phyloP scores from a whole-genome alignment of 2,329 filamentous ascomycete genomes.

The Trichoderma koningii region DNA sequence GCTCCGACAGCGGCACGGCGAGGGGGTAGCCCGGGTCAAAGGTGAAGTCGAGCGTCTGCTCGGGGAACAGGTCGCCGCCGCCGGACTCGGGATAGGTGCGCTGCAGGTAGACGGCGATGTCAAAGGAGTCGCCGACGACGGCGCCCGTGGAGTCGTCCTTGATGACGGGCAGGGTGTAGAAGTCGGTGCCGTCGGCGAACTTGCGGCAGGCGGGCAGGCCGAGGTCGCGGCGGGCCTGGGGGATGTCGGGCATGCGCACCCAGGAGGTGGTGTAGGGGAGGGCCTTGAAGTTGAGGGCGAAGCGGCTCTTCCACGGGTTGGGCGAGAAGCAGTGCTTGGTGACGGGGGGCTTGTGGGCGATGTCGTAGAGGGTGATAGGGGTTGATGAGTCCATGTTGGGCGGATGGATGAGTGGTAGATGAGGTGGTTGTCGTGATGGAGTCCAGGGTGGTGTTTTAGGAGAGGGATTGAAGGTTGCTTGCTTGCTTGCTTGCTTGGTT shows the following conservation, averaged over 20 bases:
- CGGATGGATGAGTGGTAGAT: too few species aligned
- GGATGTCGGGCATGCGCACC: slow-evolving; percentile 56
- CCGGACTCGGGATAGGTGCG: slow-evolving; percentile 50
- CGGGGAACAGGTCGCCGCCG: slow-evolving; percentile 51
- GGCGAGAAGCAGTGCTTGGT: slow-evolving; percentile 33
- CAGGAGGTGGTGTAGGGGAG: slow-evolving; percentile 46
- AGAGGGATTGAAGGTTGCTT: too few species aligned
- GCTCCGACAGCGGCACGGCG: slow-evolving; percentile 44
- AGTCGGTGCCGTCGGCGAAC: slow-evolving; percentile 58
- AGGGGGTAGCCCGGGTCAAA: slow-evolving; percentile 33
- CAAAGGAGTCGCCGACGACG: slow-evolving; percentile 63
- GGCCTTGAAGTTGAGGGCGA: slow-evolving; percentile 48
- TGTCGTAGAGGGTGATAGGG: slow-evolving; percentile 47
- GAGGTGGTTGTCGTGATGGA: too few species aligned
- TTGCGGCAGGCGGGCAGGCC: slow-evolving; percentile 53
- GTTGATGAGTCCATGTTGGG: too few species aligned
- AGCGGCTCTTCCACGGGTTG: slow-evolving; percentile 41
- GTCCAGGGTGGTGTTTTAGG: too few species aligned
- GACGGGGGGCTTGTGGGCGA: slow-evolving; percentile 41
- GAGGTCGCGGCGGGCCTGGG: slow-evolving; percentile 49
- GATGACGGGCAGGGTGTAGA: slow-evolving; percentile 62
- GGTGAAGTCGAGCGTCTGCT: slow-evolving; percentile 45
- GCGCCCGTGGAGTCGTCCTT: slow-evolving; percentile 46
- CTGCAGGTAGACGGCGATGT: slow-evolving; percentile 64
- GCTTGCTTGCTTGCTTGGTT: too few species aligned